Evolutionary conservation across 2,329 filamentous ascomycete genomes (phyloP).

Genomic region (Ceratocystis variospora): DNA sequence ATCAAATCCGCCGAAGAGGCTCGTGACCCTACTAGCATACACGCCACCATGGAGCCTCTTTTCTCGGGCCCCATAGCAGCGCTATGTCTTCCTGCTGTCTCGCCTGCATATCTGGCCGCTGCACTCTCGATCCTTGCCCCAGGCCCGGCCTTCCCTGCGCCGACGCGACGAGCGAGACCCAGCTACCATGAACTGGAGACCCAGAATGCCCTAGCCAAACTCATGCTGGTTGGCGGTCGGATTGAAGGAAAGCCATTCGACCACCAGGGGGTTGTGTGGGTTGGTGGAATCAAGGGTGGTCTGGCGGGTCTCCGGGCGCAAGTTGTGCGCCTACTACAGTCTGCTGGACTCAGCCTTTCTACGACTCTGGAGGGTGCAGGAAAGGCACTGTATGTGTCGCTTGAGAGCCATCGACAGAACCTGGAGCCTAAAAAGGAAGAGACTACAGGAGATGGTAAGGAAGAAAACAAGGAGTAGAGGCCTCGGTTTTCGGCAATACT

Average conservation of each 20-base stretch:
- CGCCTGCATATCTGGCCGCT: slow-evolving; percentile 69
- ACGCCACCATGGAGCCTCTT: slow-evolving; percentile 54
- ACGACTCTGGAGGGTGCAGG: slow-evolving; percentile 64
- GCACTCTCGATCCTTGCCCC: slow-evolving; percentile 68
- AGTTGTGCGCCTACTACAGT: slow-evolving; percentile 68
- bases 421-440: slow-evolving; percentile 47
- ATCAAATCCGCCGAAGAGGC: slow-evolving; percentile 30
- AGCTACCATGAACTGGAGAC: slow-evolving; percentile 68
- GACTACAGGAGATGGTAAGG: background rate
- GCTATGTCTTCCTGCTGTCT: slow-evolving; percentile 67
- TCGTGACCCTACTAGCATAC: slow-evolving; percentile 28
- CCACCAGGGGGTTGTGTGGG: slow-evolving; percentile 48
- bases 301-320: slow-evolving; percentile 68
- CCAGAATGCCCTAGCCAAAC: slow-evolving; percentile 71
- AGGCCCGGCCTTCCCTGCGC: slow-evolving; percentile 59
- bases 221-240: slow-evolving; percentile 73
- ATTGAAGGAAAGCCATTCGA: slow-evolving; percentile 81
- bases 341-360: slow-evolving; percentile 63
- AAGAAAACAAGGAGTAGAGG: slow-evolving; percentile 11
- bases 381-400: slow-evolving; percentile 71
- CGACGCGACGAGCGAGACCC: slow-evolving; percentile 59
- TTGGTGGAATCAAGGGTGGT: slow-evolving; percentile 65
- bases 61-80: slow-evolving; percentile 70
- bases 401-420: slow-evolving; percentile 69
- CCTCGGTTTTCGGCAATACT: background rate